These are phyloP conservation scores for Saturnispora quitensis DNA, from an alignment of 805 yeast species.

Conservation along the genomic window DNA sequence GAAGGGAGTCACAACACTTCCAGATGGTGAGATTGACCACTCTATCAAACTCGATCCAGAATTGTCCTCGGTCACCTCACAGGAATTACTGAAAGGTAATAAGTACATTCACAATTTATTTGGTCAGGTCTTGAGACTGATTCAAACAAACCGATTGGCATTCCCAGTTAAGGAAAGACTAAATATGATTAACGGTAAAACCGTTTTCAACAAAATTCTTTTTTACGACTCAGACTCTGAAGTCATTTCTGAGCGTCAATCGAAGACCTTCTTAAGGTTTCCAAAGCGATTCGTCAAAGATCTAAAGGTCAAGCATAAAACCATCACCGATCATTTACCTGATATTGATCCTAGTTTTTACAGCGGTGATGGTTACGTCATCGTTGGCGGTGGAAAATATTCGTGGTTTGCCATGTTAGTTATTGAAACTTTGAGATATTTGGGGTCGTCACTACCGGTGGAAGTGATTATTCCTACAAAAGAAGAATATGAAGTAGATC, in stretches of 20 bases:
- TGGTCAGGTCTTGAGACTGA: conserved; percentile 22
- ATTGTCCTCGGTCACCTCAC: conserved; percentile 18
- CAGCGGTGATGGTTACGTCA: conserved; percentile 27
- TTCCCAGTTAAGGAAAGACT: conserved; percentile 26
- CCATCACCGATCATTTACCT: conserved; percentile 40
- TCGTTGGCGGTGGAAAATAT: conserved; percentile 37
- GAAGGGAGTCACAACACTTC: background rate
- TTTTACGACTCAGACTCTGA: conserved; percentile 8
- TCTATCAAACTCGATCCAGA: conserved; percentile 19
- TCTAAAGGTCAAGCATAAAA: conserved; percentile 38
- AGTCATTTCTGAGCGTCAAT: conserved; percentile 8
- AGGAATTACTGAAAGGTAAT: conserved; percentile 22
- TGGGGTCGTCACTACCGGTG: conserved; percentile 34
- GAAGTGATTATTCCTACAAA: conserved; percentile 16
- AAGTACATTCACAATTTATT: conserved; percentile 23
- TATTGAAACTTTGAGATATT: conserved; percentile 32
- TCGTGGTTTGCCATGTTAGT: conserved; percentile 34
- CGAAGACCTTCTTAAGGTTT: conserved; percentile 13
- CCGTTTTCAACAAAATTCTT: conserved; percentile 14
- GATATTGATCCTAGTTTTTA: conserved; percentile 22
- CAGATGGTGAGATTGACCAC: conserved; percentile 14
- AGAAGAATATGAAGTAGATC: conserved; percentile 11
- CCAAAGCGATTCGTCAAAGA: conserved; percentile 34
- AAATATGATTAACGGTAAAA: conserved; percentile 18
- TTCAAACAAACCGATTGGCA: conserved; percentile 23